Base-by-base conservation (phyloP, 2,329 filamentous ascomycete species). In the Raffaelea arxii region DNA sequence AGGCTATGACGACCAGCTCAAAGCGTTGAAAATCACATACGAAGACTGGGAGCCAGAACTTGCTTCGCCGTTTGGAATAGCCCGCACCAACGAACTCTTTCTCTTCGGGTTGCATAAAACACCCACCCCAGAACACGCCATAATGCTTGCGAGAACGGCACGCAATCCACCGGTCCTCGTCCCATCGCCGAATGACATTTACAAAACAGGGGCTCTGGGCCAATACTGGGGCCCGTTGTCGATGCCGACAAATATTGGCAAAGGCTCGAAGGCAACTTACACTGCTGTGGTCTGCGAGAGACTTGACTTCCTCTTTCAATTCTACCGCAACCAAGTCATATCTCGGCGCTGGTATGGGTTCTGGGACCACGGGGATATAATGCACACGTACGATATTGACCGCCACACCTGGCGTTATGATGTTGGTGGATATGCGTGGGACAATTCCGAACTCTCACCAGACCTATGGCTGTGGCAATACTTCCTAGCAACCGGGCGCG, bases 391-490 rank as follows among this genome's bases (percentile, higher is more conserved):
- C 49, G 78, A 82, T 43, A 52, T 57, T 0, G 71, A 80, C 55
- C 65, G 78, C 4, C 78, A 81, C 51, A 66, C 65, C 1, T 82
- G 78, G 78, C 68, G 75, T 1, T 82, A 81, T 47, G 78, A 82
- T 40, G 59, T 82, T 18, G 78, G 78, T 4, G 78, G 78, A 0
- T 82, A 77, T 48, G 77, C 76, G 0, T 82, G 78, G 78, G 78
- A 81, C 42, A 82, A 82, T 55, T 78, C 74, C 0, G 78, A 82
- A 56, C 65, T 82, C 0, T 81, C 77, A 0, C 74, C 78, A 0
- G 77, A 82, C 53, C 59, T 81, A 2, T 82, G 74, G 62, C 71
- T 82, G 53, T 82, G 78, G 78, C 70, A 69, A 4, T 75, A 78
- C 48, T 82, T 81, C 60, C 65, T 82, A 2, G 71, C 73, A 10